phyloP scores from a whole-genome alignment of 2,329 filamentous ascomycete species.

The Pyrenophora tritici-repentis region DNA sequence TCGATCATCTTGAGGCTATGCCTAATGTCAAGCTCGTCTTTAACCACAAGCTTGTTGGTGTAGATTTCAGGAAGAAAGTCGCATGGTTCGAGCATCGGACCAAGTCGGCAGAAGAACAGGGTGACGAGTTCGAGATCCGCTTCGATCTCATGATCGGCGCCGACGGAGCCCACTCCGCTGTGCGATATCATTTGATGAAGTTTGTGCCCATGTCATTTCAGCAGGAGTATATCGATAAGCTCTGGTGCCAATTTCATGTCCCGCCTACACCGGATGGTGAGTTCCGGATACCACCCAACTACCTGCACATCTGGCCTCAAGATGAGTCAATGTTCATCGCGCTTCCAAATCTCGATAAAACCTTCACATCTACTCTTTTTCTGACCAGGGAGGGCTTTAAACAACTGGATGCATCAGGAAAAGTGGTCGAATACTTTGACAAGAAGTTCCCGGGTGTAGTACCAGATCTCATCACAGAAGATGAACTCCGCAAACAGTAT shows the following conservation, averaged over 20 bases:
- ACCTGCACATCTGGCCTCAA: constrained; percentile 97
- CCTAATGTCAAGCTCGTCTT: constrained; percentile 93
- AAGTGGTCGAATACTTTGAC: constrained; percentile 75
- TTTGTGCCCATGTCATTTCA: constrained; percentile 86
- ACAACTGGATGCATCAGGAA: constrained; percentile 66
- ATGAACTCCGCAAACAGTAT: constrained; percentile 76
- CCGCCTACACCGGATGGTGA: constrained; percentile 57
- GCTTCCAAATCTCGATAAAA: constrained; percentile 83
- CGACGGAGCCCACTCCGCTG: constrained; percentile 91
- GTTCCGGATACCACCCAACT: constrained; percentile 86
- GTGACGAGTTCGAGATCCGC: constrained; percentile 73
- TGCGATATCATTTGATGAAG: constrained; percentile 95
- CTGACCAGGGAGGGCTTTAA: constrained; percentile 73
- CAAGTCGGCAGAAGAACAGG: constrained; percentile 31
- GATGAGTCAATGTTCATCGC: constrained; percentile 98
- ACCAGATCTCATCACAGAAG: constrained; percentile 65
- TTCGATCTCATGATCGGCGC: constrained; percentile 95
- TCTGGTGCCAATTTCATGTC: constrained; percentile 97
- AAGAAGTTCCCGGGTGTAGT: constrained; percentile 85
- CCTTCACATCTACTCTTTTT: constrained; percentile 95
- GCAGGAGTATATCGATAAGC: constrained; percentile 92
- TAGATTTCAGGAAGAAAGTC: constrained; percentile 76
- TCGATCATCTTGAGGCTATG: constrained; percentile 81
- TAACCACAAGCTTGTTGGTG: constrained; percentile 89
- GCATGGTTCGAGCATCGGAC: constrained; percentile 80